Base-by-base conservation (phyloP, 805 yeast species). In the Kodamaea lidongshanica region DNA sequence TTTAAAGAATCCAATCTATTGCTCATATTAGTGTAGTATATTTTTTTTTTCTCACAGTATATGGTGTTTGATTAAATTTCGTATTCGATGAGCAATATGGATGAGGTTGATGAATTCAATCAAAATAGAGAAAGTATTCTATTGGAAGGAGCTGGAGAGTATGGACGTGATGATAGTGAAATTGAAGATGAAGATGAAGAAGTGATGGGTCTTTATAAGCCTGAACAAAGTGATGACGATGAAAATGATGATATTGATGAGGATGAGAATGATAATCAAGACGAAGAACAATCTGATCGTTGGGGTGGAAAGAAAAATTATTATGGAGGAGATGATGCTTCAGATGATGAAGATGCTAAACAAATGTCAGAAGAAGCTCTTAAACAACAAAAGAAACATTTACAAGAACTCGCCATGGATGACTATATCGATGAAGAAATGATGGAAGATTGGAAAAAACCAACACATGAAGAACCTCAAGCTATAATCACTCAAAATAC, bases 351-450 rank as follows among this genome's bases (percentile, higher is more conserved):
- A 32, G 78, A 76, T 18, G 82, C 85, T 4, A 77, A 74, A 39
- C 77, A 74, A 39, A 78, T 87, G 58, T 92, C 89, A 35, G 77
- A 75, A 44, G 96, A 92, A 57, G 97, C 97, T 0, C 49, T 84
- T 28, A 76, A 86, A 48, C 77, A 85, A 42, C 96, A 88, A 58
- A 82, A 81, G 61, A 56, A 56, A 38, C 67, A 87, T 52, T 58
- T 85, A 35, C 75, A 75, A 41, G 94, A 81, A 25, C 64, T 88
- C 44, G 74, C 76, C 27, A 69, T 50, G 58, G 79, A 58, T 32
- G 70, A 64, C 37, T 64, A 52, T 34, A 43, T 63, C 44, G 92
- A 85, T 40, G 94, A 85, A 34, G 88, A 78, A 34, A 72, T 76
- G 55, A 67, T 74, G 41, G 87, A 75, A 16, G 94, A 82, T 40